Percentiles rank a stretch among this genome's conserved stretches.
phyloP scores from a whole-genome alignment of 2,329 filamentous ascomycete genomes.

The Xylaria sp. region DNA sequence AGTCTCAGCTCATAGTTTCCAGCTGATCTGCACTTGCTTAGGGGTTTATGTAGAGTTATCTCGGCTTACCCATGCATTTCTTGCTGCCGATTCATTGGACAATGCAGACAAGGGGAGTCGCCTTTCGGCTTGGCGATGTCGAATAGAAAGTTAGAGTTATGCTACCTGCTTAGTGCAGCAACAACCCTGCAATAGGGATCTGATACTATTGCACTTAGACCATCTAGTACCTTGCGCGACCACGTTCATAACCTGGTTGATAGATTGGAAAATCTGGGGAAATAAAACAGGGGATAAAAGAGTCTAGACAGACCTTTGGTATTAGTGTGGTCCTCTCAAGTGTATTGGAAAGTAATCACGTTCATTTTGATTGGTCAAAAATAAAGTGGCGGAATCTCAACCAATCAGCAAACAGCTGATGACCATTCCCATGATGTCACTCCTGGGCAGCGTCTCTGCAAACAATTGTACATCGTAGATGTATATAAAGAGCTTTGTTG shows the following conservation, averaged over 20 bases:
- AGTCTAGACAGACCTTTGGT: not conserved
- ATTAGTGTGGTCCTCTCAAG: not conserved
- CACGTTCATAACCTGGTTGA: not conserved
- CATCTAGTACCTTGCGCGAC: too few species aligned
- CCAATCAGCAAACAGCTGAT: slow-evolving; percentile 36
- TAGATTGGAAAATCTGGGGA: slow-evolving; percentile 22
- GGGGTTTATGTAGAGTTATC: too few species aligned
- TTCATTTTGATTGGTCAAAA: slow-evolving; percentile 30
- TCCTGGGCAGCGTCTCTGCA: not conserved
- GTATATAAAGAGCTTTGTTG: slow-evolving; percentile 18
- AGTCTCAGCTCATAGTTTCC: too few species aligned
- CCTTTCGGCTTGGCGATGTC: too few species aligned
- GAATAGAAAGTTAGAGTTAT: not conserved
- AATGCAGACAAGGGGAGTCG: too few species aligned
- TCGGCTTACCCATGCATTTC: too few species aligned
- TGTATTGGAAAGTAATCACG: slow-evolving; percentile 34
- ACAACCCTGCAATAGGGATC: slow-evolving; percentile 7
- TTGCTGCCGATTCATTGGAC: too few species aligned
- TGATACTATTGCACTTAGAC: not conserved
- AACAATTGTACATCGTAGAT: not conserved
- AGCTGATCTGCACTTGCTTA: too few species aligned
- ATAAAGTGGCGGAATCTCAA: not conserved
- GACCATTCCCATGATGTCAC: slow-evolving; percentile 37
- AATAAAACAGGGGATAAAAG: not conserved
- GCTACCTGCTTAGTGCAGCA: not conserved